Conservation (phyloP, 768 basidiomycete species). For the Heimioporus sp. region DNA sequence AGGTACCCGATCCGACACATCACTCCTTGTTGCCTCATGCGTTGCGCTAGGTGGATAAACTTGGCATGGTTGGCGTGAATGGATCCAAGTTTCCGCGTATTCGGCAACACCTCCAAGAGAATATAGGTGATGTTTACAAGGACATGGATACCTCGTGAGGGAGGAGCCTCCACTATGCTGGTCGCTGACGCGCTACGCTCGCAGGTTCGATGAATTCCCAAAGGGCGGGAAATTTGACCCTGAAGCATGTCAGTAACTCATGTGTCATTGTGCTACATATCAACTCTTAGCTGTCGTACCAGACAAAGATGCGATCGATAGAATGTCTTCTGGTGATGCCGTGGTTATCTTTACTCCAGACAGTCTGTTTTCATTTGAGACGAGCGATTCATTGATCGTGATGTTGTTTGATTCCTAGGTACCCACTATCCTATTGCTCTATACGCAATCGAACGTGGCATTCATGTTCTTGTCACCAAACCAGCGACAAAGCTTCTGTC, state of each 20-base stretch:
- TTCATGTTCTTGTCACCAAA: slow-evolving; percentile 92
- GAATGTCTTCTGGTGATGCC: slow-evolving; percentile 78
- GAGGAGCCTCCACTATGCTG: too few relatives aligned
- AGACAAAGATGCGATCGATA: slow-evolving; percentile 83
- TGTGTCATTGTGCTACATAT: slow-evolving; percentile 4
- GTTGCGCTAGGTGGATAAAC: slow-evolving; percentile 53
- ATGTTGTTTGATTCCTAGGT: slow-evolving; percentile 35
- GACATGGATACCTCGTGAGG: slow-evolving; percentile 82
- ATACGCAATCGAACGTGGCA: slow-evolving; percentile 79
- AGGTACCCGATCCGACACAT: slow-evolving; percentile 41
- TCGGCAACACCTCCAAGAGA: slow-evolving; percentile 73
- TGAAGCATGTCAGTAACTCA: slow-evolving; percentile 70
- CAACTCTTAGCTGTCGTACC: slow-evolving; percentile 1
- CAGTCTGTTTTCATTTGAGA: slow-evolving; percentile 43
- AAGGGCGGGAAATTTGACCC: slow-evolving; percentile 65
- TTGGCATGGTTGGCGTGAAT: slow-evolving; percentile 88
- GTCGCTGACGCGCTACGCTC: not conserved
- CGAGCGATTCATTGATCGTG: not conserved
- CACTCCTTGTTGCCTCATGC: slow-evolving; percentile 8
- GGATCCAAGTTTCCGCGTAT: slow-evolving; percentile 88
- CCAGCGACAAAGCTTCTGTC: slow-evolving; percentile 85
- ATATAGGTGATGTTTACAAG: slow-evolving; percentile 82
- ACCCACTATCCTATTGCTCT: slow-evolving; percentile 85
- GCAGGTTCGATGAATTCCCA: slow-evolving; percentile 78
- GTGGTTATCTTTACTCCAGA: slow-evolving; percentile 93